Percentiles rank a stretch among this genome's conserved stretches.
Conservation (phyloP, 306 rosid genomes). For the Pachyrhizus erosus region DNA sequence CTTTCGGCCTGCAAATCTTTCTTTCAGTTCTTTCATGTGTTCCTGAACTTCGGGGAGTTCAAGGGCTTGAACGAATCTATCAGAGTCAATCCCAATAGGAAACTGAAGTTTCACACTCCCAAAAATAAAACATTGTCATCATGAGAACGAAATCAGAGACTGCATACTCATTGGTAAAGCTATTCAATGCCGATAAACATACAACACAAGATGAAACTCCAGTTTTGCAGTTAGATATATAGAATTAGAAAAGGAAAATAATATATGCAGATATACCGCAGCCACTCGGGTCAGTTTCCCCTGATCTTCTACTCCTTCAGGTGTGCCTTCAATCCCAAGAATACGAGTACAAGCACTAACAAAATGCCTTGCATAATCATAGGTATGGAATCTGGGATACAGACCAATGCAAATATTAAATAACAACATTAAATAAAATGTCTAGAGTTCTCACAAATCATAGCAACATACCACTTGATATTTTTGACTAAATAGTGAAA, state of each 20-base stretch:
- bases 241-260: conserved; percentile 34
- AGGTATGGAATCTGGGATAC: conserved; percentile 86
- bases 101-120: conserved; percentile 69
- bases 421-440: conserved; percentile 3
- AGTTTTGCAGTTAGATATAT: conserved; percentile 31
- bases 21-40: conserved; percentile 81
- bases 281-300: conserved; percentile 98
- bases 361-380: conserved; percentile 97
- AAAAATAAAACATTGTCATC: conserved; percentile 39
- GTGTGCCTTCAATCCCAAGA: conserved; percentile 95
- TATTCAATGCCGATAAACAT: conserved; percentile 37
- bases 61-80: conserved; percentile 80
- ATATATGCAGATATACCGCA: conserved; percentile 66
- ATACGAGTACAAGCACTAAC: conserved; percentile 98
- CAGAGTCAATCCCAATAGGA: conserved; percentile 97
- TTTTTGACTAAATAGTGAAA: conserved; percentile 8
- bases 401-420: conserved; percentile 27
- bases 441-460: conserved; percentile 1
- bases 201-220: conserved; percentile 19
- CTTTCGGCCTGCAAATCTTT: conserved; percentile 93
- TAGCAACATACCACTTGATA: not conserved
- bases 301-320: conserved; percentile 98
- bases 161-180: conserved; percentile 33
- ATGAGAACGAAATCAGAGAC: conserved; percentile 43
- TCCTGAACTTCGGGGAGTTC: conserved; percentile 88